Percentiles rank a stretch among this genome's conserved stretches.
phyloP scores from a whole-genome alignment of 2,329 filamentous ascomycete genomes.

The Xylariaceae sp. region DNA sequence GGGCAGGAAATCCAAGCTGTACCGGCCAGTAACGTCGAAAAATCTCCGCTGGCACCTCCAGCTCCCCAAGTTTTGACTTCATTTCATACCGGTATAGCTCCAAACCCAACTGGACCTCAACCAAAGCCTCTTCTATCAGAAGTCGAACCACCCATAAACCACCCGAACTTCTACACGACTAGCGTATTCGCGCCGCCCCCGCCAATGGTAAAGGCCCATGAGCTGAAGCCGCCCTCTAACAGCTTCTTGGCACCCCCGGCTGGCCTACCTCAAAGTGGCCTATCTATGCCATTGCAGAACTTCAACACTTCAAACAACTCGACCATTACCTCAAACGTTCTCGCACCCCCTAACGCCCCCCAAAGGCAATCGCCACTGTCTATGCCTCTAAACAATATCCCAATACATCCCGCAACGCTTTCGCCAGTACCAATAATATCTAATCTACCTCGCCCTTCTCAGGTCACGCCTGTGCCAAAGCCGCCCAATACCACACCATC shows the following conservation, averaged over 20 bases:
- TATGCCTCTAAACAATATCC: conserved; percentile 28
- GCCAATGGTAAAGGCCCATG: conserved; percentile 27
- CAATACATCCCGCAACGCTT: conserved; percentile 17
- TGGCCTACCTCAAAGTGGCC: conserved; percentile 25
- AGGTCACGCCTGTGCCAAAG: conserved; percentile 15
- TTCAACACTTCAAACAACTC: conserved; percentile 27
- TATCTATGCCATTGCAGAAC: conserved; percentile 33
- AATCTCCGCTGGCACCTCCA: conserved; percentile 1
- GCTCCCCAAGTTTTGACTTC: conserved; percentile 1
- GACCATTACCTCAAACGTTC: conserved; percentile 33
- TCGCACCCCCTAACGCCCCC: conserved; percentile 41
- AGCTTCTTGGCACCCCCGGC: conserved; percentile 30
- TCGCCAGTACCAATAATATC: conserved; percentile 8
- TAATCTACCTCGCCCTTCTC: conserved; percentile 1
- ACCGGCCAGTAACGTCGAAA: background rate
- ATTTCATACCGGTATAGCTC: conserved; percentile 1
- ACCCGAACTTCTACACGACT: conserved; percentile 25
- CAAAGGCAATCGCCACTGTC: conserved; percentile 34
- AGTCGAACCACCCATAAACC: too few species aligned
- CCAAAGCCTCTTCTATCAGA: conserved; percentile 13
- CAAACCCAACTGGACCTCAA: conserved; percentile 10
- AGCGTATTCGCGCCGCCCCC: conserved; percentile 31
- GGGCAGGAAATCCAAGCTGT: conserved; percentile 6
- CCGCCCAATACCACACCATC: conserved; percentile 11
- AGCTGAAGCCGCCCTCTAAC: conserved; percentile 26